Base-by-base conservation (phyloP, 2,329 filamentous ascomycete species). In the Penicillium sp. region DNA sequence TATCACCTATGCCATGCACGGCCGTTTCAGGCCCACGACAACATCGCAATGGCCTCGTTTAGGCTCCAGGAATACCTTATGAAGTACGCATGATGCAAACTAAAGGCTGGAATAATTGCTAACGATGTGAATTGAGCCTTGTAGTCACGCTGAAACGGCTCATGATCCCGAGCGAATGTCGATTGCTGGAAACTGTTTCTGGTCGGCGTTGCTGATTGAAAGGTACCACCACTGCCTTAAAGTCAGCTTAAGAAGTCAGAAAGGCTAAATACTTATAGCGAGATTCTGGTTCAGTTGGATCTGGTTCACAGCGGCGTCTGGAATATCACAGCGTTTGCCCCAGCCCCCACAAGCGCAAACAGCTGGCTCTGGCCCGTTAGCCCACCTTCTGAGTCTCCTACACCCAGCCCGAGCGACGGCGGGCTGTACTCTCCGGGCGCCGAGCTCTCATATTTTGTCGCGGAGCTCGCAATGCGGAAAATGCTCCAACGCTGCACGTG, bases 391-490 rank as follows among this genome's bases (percentile, higher is more conserved):
- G 35, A 41, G 13, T 9, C 35, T 5, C 5, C 11, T 15, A 41
- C 15, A 41, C 35, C 35, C 11, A 41, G 26, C 26, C 26, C 35
- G 5, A 41, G 35, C 31, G 3, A 3, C 3, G 8, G 31, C 31
- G 31, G 13, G 8, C 4, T 35, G 31, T 35, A 9, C 26, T 5
- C 26, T 26, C 26, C 3, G 5, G 26, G 26, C 3, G 21, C 41
- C 29, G 38, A 61, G 31, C n/a, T 52, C 21, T 59, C 62, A 1
- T 64, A 64, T 30, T 64, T 62, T n/a, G 17, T 64, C 7, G 55
- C 62, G 3, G 62, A 64, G 30, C 59, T 62, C 7, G 62, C 58
- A 7, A 64, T 64, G 59, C 62, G 62, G 7, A 62, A 56, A 19
- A 62, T 64, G 62, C 59, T 64, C 15, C 54, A 56, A 13, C 54